Percentiles rank a stretch among this genome's conserved stretches.
Evolutionary conservation across 305 asterid species (phyloP).

Genomic region (Rubia tinctorum): DNA sequence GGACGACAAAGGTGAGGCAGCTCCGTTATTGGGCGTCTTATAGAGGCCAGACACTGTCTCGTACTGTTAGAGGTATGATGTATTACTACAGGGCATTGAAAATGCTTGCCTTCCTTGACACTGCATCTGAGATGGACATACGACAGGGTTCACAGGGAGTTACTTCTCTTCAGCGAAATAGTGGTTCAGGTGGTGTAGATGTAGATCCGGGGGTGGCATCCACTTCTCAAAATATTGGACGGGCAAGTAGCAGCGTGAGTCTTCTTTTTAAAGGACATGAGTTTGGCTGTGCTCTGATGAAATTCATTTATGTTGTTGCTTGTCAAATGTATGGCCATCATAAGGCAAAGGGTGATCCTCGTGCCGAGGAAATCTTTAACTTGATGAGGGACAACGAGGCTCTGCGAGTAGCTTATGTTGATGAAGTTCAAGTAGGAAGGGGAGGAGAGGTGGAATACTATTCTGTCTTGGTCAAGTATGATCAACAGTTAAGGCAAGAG

Average conservation of each 20-base stretch:
- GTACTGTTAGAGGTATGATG: constrained; percentile 99
- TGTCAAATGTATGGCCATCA: constrained; percentile 95
- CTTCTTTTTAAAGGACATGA: constrained; percentile 70
- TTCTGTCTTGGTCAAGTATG: constrained; percentile 91
- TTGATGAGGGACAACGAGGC: constrained; percentile 90
- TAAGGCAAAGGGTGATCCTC: constrained; percentile 66
- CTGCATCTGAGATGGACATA: constrained; percentile 86
- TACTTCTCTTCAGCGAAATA: constrained; percentile 36
- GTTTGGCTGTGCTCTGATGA: constrained; percentile 82
- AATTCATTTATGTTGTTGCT: constrained; percentile 80
- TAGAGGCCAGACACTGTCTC: constrained; percentile 92
- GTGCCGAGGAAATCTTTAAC: constrained; percentile 83
- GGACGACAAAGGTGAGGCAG: constrained; percentile 61
- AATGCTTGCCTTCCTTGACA: constrained; percentile 90
- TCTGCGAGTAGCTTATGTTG: constrained; percentile 92
- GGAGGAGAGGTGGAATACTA: constrained; percentile 84
- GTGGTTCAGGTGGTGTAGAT: constrained; percentile 31
- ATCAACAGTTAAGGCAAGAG: constrained; percentile 63
- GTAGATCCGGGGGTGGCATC: constrained; percentile 20
- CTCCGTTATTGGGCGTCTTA: constrained; percentile 94
- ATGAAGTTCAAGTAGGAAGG: constrained; percentile 72
- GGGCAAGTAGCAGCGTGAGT: constrained; percentile 75
- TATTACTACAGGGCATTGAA: constrained; percentile 87
- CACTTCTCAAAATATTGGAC: constrained; percentile 42
- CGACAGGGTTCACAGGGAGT: constrained; percentile 60